Evolutionary conservation across 306 rosid genomes (phyloP).

Genomic region (Neltuma alba): DNA sequence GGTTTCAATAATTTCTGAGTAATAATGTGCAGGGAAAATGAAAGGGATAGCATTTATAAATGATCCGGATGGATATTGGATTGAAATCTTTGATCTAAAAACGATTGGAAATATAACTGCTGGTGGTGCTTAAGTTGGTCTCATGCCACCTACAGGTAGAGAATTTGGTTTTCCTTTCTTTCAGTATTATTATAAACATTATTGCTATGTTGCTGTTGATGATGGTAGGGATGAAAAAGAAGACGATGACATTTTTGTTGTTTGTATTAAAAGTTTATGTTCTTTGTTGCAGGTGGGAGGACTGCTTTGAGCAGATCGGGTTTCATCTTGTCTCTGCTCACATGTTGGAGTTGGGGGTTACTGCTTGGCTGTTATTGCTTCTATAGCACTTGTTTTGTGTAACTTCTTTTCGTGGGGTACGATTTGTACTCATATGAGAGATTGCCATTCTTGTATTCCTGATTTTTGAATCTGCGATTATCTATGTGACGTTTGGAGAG

Average conservation of each 20-base stretch:
- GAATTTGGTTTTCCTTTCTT: neutral
- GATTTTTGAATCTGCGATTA: neutral
- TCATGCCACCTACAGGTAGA: slow-evolving; percentile 40
- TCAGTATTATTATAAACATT: neutral
- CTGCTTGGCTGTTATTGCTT: neutral
- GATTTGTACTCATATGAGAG: slow-evolving; percentile 25
- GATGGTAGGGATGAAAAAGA: neutral
- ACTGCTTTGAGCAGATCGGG: neutral
- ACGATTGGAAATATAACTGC: slow-evolving; percentile 48
- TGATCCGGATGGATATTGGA: slow-evolving; percentile 98
- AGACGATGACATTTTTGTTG: neutral
- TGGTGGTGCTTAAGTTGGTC: slow-evolving; percentile 43
- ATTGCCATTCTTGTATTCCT: neutral
- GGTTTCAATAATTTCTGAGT: neutral
- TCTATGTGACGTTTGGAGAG: neutral
- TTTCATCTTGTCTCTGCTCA: neutral
- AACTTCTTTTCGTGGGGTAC: neutral
- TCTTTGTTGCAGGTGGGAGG: slow-evolving; percentile 30
- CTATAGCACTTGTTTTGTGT: neutral
- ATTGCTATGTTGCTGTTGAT: neutral
- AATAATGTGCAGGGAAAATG: slow-evolving; percentile 74
- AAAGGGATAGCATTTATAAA: slow-evolving; percentile 91
- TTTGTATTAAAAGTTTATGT: slow-evolving; percentile 8
- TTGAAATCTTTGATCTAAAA: slow-evolving; percentile 88
- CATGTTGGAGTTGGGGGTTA: neutral